Percentiles rank a stretch among this genome's conserved stretches.
phyloP scores from a whole-genome alignment of 2,329 filamentous ascomycete species.

The Verticillium zaregamsianum region DNA sequence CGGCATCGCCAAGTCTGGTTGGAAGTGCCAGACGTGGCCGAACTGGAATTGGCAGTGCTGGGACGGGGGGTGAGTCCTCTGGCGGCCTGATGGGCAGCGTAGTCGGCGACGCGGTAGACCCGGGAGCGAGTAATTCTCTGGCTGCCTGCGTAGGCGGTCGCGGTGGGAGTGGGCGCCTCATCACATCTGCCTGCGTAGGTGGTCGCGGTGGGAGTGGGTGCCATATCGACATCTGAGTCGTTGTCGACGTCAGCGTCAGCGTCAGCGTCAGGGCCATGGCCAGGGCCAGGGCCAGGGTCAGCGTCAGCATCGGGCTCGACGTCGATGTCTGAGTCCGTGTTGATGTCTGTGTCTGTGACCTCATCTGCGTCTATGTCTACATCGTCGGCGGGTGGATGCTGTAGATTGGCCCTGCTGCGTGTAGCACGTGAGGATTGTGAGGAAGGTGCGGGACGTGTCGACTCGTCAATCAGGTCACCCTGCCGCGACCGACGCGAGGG shows the following conservation, averaged over 20 bases:
- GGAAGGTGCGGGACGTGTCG: background rate
- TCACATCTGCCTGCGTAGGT: background rate
- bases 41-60: too few relatives aligned
- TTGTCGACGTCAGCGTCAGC: background rate
- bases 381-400: background rate
- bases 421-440: background rate
- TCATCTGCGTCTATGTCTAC: background rate
- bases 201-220: background rate
- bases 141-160: background rate
- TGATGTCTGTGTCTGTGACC: too few relatives aligned
- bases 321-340: too few relatives aligned
- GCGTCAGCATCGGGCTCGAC: too few relatives aligned
- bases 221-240: background rate
- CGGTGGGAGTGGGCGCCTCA: background rate
- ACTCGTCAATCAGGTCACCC: background rate
- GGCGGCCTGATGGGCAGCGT: too few relatives aligned
- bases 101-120: too few relatives aligned
- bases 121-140: too few relatives aligned
- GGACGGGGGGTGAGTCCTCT: too few relatives aligned
- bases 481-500: background rate
- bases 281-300: too few relatives aligned
- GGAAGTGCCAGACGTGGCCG: too few relatives aligned
- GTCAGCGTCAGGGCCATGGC: too few relatives aligned
- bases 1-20: background rate
- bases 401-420: background rate